Conservation (phyloP, 148 eudicot species). For the Nepenthes mirabilis region DNA sequence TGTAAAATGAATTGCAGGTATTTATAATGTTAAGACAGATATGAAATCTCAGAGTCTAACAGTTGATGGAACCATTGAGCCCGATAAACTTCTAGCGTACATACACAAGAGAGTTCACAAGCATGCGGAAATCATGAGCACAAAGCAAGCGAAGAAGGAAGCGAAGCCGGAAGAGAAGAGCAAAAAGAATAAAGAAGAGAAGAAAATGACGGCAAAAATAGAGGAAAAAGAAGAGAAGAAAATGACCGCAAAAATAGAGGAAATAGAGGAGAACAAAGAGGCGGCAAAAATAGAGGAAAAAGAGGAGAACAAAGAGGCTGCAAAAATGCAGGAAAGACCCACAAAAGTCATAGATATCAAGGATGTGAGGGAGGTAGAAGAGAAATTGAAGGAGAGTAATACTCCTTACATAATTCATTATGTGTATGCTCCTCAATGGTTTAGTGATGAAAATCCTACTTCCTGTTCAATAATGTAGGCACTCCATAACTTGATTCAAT, state of each 20-base stretch:
- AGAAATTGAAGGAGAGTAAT: slow-evolving; percentile 29
- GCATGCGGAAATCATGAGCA: slow-evolving; percentile 35
- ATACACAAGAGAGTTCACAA: slow-evolving; percentile 32
- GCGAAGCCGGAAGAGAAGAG: slow-evolving; percentile 4
- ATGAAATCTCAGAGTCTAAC: slow-evolving; percentile 56
- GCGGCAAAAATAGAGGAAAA: slow-evolving; percentile 12
- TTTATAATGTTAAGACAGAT: slow-evolving; percentile 57
- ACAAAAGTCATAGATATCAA: slow-evolving; percentile 29
- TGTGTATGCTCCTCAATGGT: slow-evolving; percentile 76
- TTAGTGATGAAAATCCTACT: slow-evolving; percentile 88
- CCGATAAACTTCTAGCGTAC: slow-evolving; percentile 32
- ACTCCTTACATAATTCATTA: slow-evolving; percentile 69
- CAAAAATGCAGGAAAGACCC: slow-evolving; percentile 9
- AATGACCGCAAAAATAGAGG: slow-evolving; percentile 14
- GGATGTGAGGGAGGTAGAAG: slow-evolving; percentile 50
- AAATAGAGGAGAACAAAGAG: slow-evolving; percentile 16
- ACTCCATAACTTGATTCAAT: no score
- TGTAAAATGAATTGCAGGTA: slow-evolving; percentile 25
- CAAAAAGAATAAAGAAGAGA: slow-evolving; percentile 15
- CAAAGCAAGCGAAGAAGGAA: slow-evolving; percentile 13
- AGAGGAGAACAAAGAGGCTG: slow-evolving; percentile 21
- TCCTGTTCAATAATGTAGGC: slow-evolving; percentile 38
- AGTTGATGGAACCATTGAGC: slow-evolving; percentile 47
- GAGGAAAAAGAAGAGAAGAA: slow-evolving; percentile 24
- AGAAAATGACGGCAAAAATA: slow-evolving; percentile 2